A percentile compares a stretch with the other conserved stretches of the same genome.
Conservation (phyloP, 805 yeast genomes). For the Isabelozyma heimii region DNA sequence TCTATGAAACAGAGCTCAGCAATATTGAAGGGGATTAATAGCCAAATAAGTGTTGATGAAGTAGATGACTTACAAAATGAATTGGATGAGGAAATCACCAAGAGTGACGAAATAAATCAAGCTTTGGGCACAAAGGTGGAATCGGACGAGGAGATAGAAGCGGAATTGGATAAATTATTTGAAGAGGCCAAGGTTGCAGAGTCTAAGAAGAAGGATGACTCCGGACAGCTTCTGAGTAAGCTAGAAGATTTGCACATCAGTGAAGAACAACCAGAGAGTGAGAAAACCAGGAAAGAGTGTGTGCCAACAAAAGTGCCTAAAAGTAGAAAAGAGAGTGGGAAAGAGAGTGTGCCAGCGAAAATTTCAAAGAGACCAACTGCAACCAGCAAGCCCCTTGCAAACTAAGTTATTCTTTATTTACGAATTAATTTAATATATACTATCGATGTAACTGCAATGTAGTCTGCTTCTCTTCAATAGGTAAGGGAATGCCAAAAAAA, state of each 20-base stretch:
- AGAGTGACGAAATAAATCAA: slow-evolving; percentile 24
- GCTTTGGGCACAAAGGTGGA: slow-evolving; percentile 12
- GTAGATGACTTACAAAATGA: slow-evolving; percentile 24
- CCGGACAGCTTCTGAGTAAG: slow-evolving; percentile 8
- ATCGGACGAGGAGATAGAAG: slow-evolving; percentile 25
- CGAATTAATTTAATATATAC: neutral
- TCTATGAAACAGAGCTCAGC: slow-evolving; percentile 24
- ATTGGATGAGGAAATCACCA: slow-evolving; percentile 26
- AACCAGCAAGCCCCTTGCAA: neutral
- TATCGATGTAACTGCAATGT: neutral
- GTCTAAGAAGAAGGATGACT: neutral
- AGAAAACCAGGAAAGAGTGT: neutral
- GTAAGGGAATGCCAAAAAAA: neutral
- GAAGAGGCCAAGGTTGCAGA: slow-evolving; percentile 11
- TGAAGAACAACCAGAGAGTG: neutral
- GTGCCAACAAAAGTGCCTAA: neutral
- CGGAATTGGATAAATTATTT: slow-evolving; percentile 22
- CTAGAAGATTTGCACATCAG: slow-evolving; percentile 10
- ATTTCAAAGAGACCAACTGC: neutral
- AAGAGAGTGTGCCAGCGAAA: neutral
- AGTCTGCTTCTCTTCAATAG: neutral
- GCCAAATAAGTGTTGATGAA: slow-evolving; percentile 21
- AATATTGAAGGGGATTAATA: slow-evolving; percentile 26
- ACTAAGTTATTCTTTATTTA: neutral
- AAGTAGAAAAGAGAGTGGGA: neutral